These are phyloP conservation scores for Yamadazyma jaroonii DNA, from an alignment of 1,139 yeast genomes.

Conservation along the genomic window DNA sequence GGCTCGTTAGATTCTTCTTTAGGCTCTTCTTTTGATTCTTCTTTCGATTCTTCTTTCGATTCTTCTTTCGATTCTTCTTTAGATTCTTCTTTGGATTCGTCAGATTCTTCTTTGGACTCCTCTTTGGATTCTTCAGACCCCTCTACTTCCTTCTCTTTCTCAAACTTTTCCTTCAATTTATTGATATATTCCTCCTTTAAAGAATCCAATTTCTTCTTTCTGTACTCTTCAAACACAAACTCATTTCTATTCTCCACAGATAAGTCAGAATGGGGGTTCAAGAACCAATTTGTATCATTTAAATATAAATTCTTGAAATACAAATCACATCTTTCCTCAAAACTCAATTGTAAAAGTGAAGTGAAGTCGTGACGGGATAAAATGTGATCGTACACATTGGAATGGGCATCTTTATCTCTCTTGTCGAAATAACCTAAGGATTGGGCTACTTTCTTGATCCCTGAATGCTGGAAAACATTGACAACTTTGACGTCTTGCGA, in stretches of 20 bases:
- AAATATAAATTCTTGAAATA: slow-evolving; percentile 26
- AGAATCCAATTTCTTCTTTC: slow-evolving; percentile 10
- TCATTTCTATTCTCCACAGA: slow-evolving; percentile 19
- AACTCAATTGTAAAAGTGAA: slow-evolving; percentile 20
- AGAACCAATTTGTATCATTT: slow-evolving; percentile 23
- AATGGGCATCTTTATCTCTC: slow-evolving; percentile 19
- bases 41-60: no score
- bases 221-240: slow-evolving; percentile 15
- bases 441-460: not conserved
- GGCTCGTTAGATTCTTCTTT: no score
- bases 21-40: no score
- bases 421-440: slow-evolving; percentile 10
- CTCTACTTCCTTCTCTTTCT: slow-evolving; percentile 4
- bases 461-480: not conserved
- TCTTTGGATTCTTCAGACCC: no score
- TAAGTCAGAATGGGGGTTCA: slow-evolving; percentile 23
- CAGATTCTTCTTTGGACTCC: no score
- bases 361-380: slow-evolving; percentile 22
- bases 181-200: slow-evolving; percentile 9
- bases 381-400: slow-evolving; percentile 21
- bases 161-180: slow-evolving; percentile 11
- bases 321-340: slow-evolving; percentile 29
- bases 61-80: no score
- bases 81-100: no score
- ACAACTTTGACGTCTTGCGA: not conserved